A percentile compares a stretch with the other conserved stretches of the same genome.
Conservation (phyloP, 2,329 filamentous ascomycete genomes). For the Phialemonium atrogriseum region DNA sequence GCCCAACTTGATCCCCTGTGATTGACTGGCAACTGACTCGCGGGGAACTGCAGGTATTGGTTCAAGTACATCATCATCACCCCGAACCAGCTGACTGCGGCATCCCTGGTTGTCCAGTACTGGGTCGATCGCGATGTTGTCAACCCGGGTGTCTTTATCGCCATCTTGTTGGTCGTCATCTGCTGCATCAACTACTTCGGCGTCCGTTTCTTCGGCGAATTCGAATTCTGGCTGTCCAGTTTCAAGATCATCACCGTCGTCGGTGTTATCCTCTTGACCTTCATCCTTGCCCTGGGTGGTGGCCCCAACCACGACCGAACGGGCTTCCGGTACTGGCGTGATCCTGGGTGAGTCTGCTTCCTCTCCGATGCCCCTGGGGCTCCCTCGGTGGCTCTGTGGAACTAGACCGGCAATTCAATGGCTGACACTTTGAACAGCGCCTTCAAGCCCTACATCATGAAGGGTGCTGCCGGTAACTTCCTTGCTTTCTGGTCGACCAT, state of each 20-base stretch:
- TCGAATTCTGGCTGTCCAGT: constrained; percentile 50
- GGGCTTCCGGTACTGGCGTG: constrained; percentile 38
- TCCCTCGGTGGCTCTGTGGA: too few species aligned
- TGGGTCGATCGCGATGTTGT: constrained; percentile 47
- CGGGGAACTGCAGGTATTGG: constrained; percentile 38
- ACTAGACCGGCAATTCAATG: too few species aligned
- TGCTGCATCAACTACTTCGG: constrained; percentile 45
- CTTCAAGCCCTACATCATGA: constrained; percentile 35
- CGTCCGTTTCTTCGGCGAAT: constrained; percentile 49
- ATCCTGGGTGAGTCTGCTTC: constrained; percentile 25
- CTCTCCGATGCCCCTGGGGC: too few species aligned
- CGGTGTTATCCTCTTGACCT: constrained; percentile 43
- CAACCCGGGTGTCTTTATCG: constrained; percentile 47
- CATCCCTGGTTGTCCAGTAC: constrained; percentile 49
- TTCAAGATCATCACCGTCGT: constrained; percentile 50
- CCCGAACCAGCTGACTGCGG: constrained; percentile 72
- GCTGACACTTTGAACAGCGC: constrained; percentile 13
- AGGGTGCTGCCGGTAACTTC: constrained; percentile 40
- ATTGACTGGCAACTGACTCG: not conserved
- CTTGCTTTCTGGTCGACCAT: constrained; percentile 48
- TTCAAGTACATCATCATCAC: constrained; percentile 80
- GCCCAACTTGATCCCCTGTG: not conserved
- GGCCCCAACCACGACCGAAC: constrained; percentile 38
- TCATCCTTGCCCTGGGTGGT: constrained; percentile 46
- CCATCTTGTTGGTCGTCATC: constrained; percentile 43